Evolutionary conservation across 768 basidiomycete species (phyloP), one percentile per base, ranked within the genome.

Genomic region (Trametes maxima): DNA sequence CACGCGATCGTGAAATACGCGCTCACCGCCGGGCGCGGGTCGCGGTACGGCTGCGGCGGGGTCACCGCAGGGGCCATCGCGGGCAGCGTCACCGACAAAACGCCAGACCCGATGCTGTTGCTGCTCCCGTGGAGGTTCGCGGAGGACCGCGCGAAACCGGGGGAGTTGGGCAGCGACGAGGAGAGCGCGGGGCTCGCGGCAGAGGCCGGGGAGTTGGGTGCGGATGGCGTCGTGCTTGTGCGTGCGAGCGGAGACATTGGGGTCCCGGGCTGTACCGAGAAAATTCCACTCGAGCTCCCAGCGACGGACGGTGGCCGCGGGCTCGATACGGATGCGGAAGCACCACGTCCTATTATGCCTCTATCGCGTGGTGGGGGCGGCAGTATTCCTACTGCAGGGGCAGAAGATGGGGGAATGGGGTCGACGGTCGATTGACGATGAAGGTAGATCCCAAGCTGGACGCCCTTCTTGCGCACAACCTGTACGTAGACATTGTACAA

Each of bases 401-500:
- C 76, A 37, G 90, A 91, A n/a, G 85, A 74, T 0, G 81, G 75
- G n/a, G 93, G 92, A 36, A 94, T 81, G 8, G 88, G 83, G 64
- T 95, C 93, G 28, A 92, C 81, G 56, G 79, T 87, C 21, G 88
- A 89, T 72, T 95, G 94, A 8, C 95, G 82, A 70, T 95, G 92
- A 1, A 96, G 80, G 68, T 96, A 96, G 33, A 96, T 85, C 1
- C 95, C 95, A 1, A 96, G 78, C 68, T 97, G 94, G 2, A 79
- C 68, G 24, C 78, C 80, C 72, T 95, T 95, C 82, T 91, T 92
- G 65, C 87, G 84, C 51, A 94, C 87, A 46, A 94, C 81, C 72
- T 96, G 94, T 44, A 95, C 87, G 68, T 95, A 96, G 1, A 94
- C 86, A 64, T 94, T 94, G 79, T 87, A 95, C 68, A 92, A 77